Percentiles rank a stretch among this genome's conserved stretches.
Conservation (phyloP, 306 rosid species). For the Acacia melanoxylon region DNA sequence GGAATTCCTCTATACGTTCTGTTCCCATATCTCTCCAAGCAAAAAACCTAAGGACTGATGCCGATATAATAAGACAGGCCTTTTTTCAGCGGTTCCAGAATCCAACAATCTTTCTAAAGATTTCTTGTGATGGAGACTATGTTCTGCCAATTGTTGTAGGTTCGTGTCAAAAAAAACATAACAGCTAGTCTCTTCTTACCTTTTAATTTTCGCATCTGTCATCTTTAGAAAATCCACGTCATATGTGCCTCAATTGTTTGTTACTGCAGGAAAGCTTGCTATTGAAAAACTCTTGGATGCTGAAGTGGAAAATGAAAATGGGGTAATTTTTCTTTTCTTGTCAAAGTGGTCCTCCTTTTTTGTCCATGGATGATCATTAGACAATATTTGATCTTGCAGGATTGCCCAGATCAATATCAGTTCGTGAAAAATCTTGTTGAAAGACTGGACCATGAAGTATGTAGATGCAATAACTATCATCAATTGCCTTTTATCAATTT, state of each 20-base stretch:
- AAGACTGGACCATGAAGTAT: constrained; percentile 79
- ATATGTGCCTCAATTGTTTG: constrained; percentile 24
- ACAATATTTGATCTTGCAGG: constrained; percentile 56
- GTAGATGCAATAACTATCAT: constrained; percentile 19
- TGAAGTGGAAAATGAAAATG: constrained; percentile 54
- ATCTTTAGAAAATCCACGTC: constrained; percentile 11
- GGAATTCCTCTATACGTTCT: constrained; percentile 42
- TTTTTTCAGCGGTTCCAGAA: constrained; percentile 72
- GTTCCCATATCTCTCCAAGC: constrained; percentile 44
- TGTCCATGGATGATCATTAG: not conserved
- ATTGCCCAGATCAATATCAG: constrained; percentile 67
- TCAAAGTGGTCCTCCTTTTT: not conserved
- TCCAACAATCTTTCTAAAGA: constrained; percentile 92
- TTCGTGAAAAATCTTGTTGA: constrained; percentile 66
- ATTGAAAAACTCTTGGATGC: constrained; percentile 69
- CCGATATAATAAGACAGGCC: constrained; percentile 43
- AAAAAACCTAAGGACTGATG: constrained; percentile 30
- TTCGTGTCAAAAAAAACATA: constrained; percentile 29
- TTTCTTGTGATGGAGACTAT: constrained; percentile 89
- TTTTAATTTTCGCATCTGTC: constrained; percentile 14
- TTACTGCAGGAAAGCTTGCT: constrained; percentile 72
- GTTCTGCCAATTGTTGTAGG: constrained; percentile 94
- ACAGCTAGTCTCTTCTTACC: not conserved
- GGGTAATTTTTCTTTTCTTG: constrained; percentile 46
- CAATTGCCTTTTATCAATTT: not conserved